Base-by-base conservation (phyloP, 225 moss, liverwort and hornwort genomes). In the Polytrichum formosum region DNA sequence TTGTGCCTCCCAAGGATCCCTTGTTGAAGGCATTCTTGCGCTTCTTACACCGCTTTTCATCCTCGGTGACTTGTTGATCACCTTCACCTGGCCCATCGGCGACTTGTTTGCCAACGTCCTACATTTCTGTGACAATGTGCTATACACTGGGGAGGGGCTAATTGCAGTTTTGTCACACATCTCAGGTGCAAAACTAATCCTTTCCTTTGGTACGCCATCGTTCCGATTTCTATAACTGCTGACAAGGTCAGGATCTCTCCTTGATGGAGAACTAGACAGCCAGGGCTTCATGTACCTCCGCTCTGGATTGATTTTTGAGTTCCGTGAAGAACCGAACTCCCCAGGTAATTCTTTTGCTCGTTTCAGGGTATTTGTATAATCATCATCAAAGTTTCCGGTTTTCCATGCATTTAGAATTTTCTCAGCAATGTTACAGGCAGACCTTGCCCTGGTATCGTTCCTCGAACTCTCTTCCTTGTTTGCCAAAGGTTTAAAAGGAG, bases 1-100 rank as follows among this genome's bases (percentile, higher is more conserved):
- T 54, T 81, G 84, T 35, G 76, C 84, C 71, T 81, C 84, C 87
- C 81, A 79, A 68, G 81, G 65, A 62, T 81, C 83, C 56, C 74
- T 78, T 9, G 54, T 61, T 26, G 55, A 54, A 74, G 75, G 78
- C 30, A 67, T 67, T 37, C 28, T 79, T 63, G 70, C 74, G 67
- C 65, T 69, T 74, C 64, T 61, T 59, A 35, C 54, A 28, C 46
- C 70, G 72, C 72, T 70, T 72, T 74, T 81, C 54, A 78, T 61
- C 17, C 76, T 78, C 23, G 81, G 81, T 28, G 70, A 64, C 27
- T 76, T 78, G 13, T 71, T 76, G 55, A 28, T 72, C 72, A 70
- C 28, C 31, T 31, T 59, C 27, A 64, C 78, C 59, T 74, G 76
- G 76, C 73, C 73, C 55, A 65, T 26, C 23, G 69, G 74, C 53